Evolutionary conservation across 768 basidiomycete genomes (phyloP).

Genomic region (Kwoniella dendrophila): DNA sequence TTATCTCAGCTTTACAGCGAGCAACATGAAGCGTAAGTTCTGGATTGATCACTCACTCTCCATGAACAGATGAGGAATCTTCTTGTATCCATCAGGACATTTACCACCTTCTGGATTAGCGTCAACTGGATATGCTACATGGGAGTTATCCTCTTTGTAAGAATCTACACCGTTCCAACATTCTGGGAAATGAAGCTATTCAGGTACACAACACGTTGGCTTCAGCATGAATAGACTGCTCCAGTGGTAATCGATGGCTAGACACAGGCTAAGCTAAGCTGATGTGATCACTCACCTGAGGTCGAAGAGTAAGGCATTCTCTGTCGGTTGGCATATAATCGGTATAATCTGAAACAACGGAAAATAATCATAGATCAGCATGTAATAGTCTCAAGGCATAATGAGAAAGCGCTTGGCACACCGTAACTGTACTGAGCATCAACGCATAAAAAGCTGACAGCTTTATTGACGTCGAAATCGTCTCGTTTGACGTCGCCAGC

Average conservation of each 20-base stretch:
- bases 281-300: constrained; percentile 21
- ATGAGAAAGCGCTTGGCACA: constrained; percentile 11
- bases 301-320: constrained; percentile 25
- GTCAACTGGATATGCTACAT: constrained; percentile 33
- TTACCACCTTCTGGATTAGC: constrained; percentile 25
- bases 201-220: neutral
- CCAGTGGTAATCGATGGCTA: neutral
- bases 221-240: neutral
- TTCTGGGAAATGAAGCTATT: constrained; percentile 35
- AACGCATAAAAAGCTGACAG: constrained; percentile 31
- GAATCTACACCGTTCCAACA: constrained; percentile 42
- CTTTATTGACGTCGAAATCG: constrained; percentile 25
- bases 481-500: constrained; percentile 30
- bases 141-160: constrained; percentile 32
- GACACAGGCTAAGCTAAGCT: neutral
- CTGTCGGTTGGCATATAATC: constrained; percentile 21
- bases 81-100: constrained; percentile 30
- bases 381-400: neutral
- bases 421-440: constrained; percentile 26
- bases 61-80: constrained; percentile 36
- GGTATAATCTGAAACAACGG: constrained; percentile 13
- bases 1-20: neutral
- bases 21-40: too few species aligned
- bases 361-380: neutral
- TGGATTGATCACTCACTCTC: constrained; percentile 33